A percentile compares a stretch with the other conserved stretches of the same genome.
These are phyloP conservation scores for Chenopodium album DNA, from an alignment of 148 eudicot genomes.

Conservation along the genomic window DNA sequence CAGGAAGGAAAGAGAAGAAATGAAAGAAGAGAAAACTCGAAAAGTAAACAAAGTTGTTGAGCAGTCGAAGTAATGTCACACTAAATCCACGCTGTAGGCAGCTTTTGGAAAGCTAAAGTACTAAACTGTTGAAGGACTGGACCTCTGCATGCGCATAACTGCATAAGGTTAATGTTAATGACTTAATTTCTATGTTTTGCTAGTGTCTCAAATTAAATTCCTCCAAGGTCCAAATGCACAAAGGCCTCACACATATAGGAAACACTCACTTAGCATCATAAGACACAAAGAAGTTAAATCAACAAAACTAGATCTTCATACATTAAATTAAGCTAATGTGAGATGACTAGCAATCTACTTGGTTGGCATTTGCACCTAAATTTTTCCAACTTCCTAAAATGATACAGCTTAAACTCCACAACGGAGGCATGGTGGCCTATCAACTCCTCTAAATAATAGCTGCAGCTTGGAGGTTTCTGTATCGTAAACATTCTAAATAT, in stretches of 20 bases:
- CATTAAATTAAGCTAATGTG: background rate
- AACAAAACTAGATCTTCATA: background rate
- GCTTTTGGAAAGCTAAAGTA: background rate
- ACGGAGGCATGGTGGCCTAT: background rate
- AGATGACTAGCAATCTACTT: no score
- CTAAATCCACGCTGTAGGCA: background rate
- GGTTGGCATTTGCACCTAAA: background rate
- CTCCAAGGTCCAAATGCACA: background rate
- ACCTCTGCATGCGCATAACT: background rate
- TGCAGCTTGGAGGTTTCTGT: background rate
- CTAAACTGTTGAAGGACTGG: background rate
- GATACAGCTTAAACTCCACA: background rate
- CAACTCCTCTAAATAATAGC: background rate
- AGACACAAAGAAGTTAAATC: background rate
- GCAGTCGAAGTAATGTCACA: background rate
- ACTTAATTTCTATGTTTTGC: no score
- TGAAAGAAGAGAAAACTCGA: background rate
- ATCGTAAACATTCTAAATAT: background rate
- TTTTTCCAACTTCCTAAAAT: background rate
- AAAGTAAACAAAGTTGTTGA: no score
- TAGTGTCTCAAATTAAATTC: background rate
- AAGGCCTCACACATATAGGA: background rate
- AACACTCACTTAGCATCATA: background rate
- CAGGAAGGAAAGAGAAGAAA: background rate
- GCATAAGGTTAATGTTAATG: background rate